Percentiles rank a stretch among this genome's conserved stretches.
These are phyloP conservation scores for Fusarium dlaminii DNA, from an alignment of 2,329 filamentous ascomycete species.

Conservation along the genomic window DNA sequence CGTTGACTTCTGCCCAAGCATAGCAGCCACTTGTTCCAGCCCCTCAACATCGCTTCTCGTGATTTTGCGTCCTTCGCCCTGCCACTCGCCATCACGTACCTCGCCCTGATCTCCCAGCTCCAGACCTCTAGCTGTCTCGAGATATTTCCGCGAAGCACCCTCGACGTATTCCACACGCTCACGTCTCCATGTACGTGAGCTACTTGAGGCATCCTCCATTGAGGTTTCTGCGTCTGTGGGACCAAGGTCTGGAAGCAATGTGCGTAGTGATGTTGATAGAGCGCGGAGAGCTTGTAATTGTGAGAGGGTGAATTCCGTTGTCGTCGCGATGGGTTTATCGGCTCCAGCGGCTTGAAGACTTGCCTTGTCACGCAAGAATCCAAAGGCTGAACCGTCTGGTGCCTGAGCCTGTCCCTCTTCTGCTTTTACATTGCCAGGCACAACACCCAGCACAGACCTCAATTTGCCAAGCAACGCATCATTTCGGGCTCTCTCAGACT, in stretches of 20 bases:
- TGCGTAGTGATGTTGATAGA: constrained; percentile 68
- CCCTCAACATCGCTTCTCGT: constrained; percentile 65
- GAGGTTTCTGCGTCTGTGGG: constrained; percentile 45
- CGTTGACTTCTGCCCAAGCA: constrained; percentile 50
- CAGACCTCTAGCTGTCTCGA: constrained; percentile 75
- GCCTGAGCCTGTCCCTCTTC: constrained; percentile 33
- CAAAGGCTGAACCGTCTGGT: constrained; percentile 52
- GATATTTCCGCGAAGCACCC: constrained; percentile 76
- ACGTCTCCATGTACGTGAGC: constrained; percentile 67
- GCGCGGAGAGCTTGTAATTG: constrained; percentile 83
- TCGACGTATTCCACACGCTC: constrained; percentile 87
- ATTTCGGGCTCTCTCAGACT: constrained; percentile 76
- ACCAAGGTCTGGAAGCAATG: constrained; percentile 71
- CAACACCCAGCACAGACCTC: constrained; percentile 53
- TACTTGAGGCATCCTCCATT: constrained; percentile 45
- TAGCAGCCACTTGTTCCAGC: constrained; percentile 60
- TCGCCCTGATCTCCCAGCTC: constrained; percentile 70
- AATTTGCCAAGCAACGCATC: constrained; percentile 74
- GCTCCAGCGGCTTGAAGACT: constrained; percentile 61
- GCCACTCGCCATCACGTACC: constrained; percentile 72
- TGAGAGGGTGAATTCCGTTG: constrained; percentile 80
- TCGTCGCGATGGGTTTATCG: constrained; percentile 71
- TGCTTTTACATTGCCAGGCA: constrained; percentile 41
- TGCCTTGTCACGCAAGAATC: constrained; percentile 66
- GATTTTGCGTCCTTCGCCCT: constrained; percentile 61